Evolutionary conservation across 2,329 filamentous ascomycete species (phyloP), one percentile per base, ranked within the genome.

Genomic region (Epicoccum sorghinum): DNA sequence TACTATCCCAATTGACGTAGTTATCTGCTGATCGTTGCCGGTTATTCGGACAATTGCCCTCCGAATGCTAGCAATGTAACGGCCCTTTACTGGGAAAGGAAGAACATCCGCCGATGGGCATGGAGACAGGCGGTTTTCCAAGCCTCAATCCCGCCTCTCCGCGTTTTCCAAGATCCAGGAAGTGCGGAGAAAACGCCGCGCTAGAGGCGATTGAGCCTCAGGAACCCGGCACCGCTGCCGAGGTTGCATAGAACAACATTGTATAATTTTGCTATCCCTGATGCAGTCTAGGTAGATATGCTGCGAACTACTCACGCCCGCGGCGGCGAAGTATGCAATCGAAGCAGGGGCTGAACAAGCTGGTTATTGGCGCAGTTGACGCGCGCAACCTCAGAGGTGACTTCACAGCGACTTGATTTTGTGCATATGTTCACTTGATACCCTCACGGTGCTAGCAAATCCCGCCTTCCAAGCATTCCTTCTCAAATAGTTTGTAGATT

Each of bases 21-120:
- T 27, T 54, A 27, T 30, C 35, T 48, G 63, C 49, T 60, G 60
- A 66, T 64, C 61, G 24, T 45, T 23, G 32, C 55, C 64, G 60
- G 62, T 29, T 36, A 40, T 45, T 58, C 65, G 65, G 65, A 48
- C 54, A 33, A 66, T 62, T 66, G 43, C 44, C 56, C 60, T 54
- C 63, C 65, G 65, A 61, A 35, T 23, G n/a, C 10, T 29, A 27
- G 13, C 39, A 4, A 24, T 14, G 13, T 12, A 44, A 35, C 53
- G 37, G 36, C 24, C n/a, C 27, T 32, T 46, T 47, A 38, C 52
- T 55, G 33, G 13, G 36, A 47, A 39, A 32, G 52, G 52, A 35
- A 55, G 32, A 33, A 41, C 42, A 37, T 47, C 52, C 52, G 52
- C 13, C 25, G 14, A 14, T 41, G 36, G n/a, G n/a, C 33, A 38